These are phyloP conservation scores for Salicornia ramosissima DNA, from an alignment of 148 eudicot species.

Conservation along the genomic window DNA sequence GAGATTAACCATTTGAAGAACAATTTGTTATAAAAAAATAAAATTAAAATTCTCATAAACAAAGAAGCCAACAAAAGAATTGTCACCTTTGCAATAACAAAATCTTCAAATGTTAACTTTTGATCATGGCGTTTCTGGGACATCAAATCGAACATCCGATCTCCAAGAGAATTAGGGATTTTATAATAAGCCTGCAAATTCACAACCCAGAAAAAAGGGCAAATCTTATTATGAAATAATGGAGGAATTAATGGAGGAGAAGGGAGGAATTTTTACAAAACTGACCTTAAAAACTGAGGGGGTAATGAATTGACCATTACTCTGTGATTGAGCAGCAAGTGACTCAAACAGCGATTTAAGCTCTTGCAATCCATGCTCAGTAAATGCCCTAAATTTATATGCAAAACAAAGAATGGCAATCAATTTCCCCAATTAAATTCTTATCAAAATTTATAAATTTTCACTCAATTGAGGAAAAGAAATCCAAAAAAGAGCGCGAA, in stretches of 20 bases:
- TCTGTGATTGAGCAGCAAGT: conserved; percentile 64
- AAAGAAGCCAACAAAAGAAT: not conserved
- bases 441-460: no score
- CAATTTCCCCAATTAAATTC: no score
- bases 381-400: conserved; percentile 45
- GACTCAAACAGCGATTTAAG: conserved; percentile 51
- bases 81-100: conserved; percentile 84
- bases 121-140: conserved; percentile 66
- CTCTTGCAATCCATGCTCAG: conserved; percentile 51
- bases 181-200: conserved; percentile 46
- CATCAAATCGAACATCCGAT: conserved; percentile 68
- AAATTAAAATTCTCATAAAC: no score
- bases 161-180: conserved; percentile 67
- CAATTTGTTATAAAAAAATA: not conserved
- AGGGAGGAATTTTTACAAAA: no score
- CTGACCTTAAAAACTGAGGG: conserved; percentile 61
- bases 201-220: not conserved
- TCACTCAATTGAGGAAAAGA: not conserved
- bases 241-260: no score
- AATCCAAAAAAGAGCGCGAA: not conserved
- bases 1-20: not conserved
- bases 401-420: not conserved
- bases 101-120: conserved; percentile 69
- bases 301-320: conserved; percentile 40
- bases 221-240: no score